Evolutionary conservation across 2,329 filamentous ascomycete species (phyloP).

Genomic region (Dryadomyces quercus-mongolicae): DNA sequence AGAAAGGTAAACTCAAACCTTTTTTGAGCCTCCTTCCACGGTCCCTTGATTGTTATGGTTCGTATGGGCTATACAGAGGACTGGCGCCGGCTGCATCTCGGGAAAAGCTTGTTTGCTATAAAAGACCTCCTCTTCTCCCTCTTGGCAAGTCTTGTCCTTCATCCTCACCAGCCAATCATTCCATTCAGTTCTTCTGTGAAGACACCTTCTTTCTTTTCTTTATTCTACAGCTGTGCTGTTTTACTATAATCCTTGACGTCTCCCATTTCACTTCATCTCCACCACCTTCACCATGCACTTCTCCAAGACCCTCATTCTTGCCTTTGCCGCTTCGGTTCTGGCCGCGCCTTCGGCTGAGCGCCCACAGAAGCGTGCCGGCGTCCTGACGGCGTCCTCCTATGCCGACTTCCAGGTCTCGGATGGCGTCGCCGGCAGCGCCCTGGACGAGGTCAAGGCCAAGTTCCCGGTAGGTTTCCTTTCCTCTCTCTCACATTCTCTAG

Average conservation of each 20-base stretch:
- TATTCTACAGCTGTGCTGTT: background rate
- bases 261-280: constrained; percentile 4
- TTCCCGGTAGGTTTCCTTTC: constrained; percentile 31
- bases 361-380: constrained; percentile 17
- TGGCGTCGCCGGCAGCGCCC: constrained; percentile 38
- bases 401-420: constrained; percentile 35
- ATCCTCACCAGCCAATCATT: background rate
- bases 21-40: no score
- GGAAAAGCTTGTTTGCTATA: background rate
- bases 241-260: background rate
- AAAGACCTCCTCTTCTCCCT: background rate
- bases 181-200: constrained; percentile 5
- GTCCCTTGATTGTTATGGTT: no score
- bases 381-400: constrained; percentile 19
- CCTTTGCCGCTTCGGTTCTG: constrained; percentile 22
- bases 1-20: background rate
- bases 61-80: no score
- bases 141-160: background rate
- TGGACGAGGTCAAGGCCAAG: constrained; percentile 38
- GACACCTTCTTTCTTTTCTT: constrained; percentile 4
- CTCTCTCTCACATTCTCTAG: background rate
- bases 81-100: no score
- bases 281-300: constrained; percentile 25
- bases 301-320: constrained; percentile 23
- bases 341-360: constrained; percentile 17